Percentiles rank a stretch among this genome's conserved stretches.
These are phyloP conservation scores for Aspergillus eucalypticola DNA, from an alignment of 2,329 filamentous ascomycete genomes.

Conservation along the genomic window DNA sequence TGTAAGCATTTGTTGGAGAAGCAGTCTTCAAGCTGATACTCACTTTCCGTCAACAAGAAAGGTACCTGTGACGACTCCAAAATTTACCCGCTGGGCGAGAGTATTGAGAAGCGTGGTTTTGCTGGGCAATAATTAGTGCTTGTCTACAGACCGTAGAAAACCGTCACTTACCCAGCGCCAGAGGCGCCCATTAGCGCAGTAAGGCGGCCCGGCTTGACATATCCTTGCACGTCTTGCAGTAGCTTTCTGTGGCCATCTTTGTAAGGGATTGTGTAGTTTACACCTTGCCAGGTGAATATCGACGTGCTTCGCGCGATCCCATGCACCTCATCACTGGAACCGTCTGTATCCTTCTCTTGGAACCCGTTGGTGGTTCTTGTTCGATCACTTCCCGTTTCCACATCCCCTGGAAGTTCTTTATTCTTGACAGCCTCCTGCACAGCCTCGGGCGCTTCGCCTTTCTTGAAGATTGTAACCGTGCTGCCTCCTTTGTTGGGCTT, in stretches of 20 bases:
- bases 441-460: conserved; percentile 61
- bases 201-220: conserved; percentile 73
- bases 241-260: conserved; percentile 49
- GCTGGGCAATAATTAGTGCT: conserved; percentile 26
- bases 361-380: conserved; percentile 17
- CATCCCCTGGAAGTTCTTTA: conserved; percentile 45
- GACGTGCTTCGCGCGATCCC: conserved; percentile 65
- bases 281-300: conserved; percentile 81
- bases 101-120: conserved; percentile 53
- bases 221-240: conserved; percentile 66
- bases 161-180: conserved; percentile 48
- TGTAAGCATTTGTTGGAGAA: conserved; percentile 11
- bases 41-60: conserved; percentile 50
- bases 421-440: conserved; percentile 59
- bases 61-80: conserved; percentile 46
- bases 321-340: conserved; percentile 38
- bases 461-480: conserved; percentile 74
- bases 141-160: background rate
- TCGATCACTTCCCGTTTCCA: conserved; percentile 51
- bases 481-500: conserved; percentile 80
- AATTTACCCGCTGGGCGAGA: conserved; percentile 48
- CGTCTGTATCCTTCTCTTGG: conserved; percentile 20
- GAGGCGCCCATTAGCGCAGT: conserved; percentile 81
- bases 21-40: conserved; percentile 7
- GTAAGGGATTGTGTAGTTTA: conserved; percentile 67